Evolutionary conservation across 805 yeast genomes (phyloP), one percentile per base, ranked within the genome.

Genomic region (Cyberlindnera americana): DNA sequence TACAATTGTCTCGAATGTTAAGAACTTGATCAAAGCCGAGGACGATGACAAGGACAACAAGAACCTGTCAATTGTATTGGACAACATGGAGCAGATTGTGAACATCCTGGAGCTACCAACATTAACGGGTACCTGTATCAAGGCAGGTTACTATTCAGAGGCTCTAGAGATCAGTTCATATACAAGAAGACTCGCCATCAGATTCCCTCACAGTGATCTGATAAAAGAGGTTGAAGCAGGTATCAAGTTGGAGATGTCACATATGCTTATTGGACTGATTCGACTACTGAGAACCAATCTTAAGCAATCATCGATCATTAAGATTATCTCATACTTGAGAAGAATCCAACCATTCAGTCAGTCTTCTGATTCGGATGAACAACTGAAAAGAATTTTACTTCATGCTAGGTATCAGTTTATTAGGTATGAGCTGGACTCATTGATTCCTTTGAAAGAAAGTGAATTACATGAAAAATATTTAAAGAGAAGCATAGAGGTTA

Each of bases 91-190:
- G 46, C 75, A 79, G 28, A 69, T 90, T 10, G 73, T 83, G 44
- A 95, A 86, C 52, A 72, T 90, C 9, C 66, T 91, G 49, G 95
- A 87, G 54, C 65, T 93, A 24, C 97, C 99, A 1, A 73, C 95
- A 2, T 60, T 91, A 34, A 80, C 91, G 24, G 73, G 80, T 34
- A 78, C 90, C n/a, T 87, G 97, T 61, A 86, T 90, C 10, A 70
- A 77, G 34, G 82, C 83, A 33, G 96, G 96, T 0, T 85, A 84
- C 54, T 93, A 90, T 56, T 83, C 88, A 24, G 95, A 89, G 54
- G 89, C 96, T 9, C 72, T 91, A 25, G 95, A 91, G 57, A 75
- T 91, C 12, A 83, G 89, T 11, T 73, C 83, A 22, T 79, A 85
- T 52, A 78, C 84, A 1, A 73, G 81, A 46, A 71, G 95, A 39